These are phyloP conservation scores for Goniomonas avonlea DNA, from an alignment of 78 protist species.

Conservation along the genomic window DNA sequence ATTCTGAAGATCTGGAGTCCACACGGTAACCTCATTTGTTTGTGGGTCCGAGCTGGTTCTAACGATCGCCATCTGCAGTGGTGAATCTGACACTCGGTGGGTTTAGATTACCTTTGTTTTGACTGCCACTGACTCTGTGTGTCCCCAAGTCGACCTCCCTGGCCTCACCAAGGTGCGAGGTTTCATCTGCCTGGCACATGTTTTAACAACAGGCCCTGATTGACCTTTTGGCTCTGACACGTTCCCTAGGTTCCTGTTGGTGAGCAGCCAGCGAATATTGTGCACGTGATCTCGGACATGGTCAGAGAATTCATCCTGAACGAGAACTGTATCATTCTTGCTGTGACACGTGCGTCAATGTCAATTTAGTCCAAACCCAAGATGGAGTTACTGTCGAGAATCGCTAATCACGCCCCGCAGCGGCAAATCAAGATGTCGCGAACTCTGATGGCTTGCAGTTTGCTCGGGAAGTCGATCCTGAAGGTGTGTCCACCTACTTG, in stretches of 20 bases:
- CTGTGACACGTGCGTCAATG: too few relatives aligned
- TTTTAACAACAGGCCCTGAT: too few relatives aligned
- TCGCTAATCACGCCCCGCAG: too few relatives aligned
- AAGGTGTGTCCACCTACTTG: conserved; percentile 23
- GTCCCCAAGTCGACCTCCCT: conserved; percentile 96
- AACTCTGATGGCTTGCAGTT: conserved; percentile 82
- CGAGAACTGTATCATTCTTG: conserved; percentile 79
- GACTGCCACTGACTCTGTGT: too few relatives aligned
- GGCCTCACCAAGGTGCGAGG: conserved; percentile 78
- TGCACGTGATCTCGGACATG: conserved; percentile 59
- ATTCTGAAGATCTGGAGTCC: too few relatives aligned
- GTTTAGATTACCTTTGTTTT: too few relatives aligned
- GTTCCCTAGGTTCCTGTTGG: conserved; percentile 31
- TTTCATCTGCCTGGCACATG: too few relatives aligned
- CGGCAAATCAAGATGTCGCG: conserved; percentile 90
- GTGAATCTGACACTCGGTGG: conserved; percentile 88
- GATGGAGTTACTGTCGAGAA: too few relatives aligned
- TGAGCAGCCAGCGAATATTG: conserved; percentile 89
- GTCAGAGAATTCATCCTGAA: conserved; percentile 51
- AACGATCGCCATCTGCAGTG: too few relatives aligned
- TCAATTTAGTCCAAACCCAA: too few relatives aligned
- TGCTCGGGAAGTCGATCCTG: conserved; percentile 80
- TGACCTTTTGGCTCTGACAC: neutral
- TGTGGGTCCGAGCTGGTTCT: too few relatives aligned
- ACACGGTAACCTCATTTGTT: too few relatives aligned